A percentile compares a stretch with the other conserved stretches of the same genome.
These are phyloP conservation scores for Escovopsis sp. DNA, from an alignment of 2,329 filamentous ascomycete species.

Conservation along the genomic window DNA sequence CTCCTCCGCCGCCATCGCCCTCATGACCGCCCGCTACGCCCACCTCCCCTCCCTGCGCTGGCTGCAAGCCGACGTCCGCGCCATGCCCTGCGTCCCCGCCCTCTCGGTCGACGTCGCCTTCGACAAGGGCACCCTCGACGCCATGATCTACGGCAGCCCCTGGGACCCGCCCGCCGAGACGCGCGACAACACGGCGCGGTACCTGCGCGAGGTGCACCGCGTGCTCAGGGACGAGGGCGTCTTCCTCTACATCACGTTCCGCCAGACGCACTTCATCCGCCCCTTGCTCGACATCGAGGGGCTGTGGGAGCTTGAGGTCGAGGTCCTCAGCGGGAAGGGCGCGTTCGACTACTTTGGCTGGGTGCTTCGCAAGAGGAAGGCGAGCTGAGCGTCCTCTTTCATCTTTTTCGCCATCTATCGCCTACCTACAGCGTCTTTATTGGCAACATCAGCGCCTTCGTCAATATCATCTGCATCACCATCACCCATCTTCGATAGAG, in stretches of 20 bases:
- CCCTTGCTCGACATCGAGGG: conserved; percentile 27
- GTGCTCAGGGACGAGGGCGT: conserved; percentile 30
- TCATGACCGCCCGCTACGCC: conserved; percentile 31
- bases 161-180: conserved; percentile 37
- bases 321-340: background rate
- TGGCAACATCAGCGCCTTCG: too few relatives aligned
- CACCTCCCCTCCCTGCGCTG: conserved; percentile 29
- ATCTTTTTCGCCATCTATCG: too few relatives aligned
- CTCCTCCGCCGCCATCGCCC: conserved; percentile 33
- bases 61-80: conserved; percentile 33
- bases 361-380: background rate
- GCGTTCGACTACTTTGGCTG: background rate
- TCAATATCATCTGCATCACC: too few relatives aligned
- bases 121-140: conserved; percentile 40
- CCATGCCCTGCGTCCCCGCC: conserved; percentile 26
- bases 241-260: conserved; percentile 38
- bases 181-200: conserved; percentile 28
- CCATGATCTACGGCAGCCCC: conserved; percentile 37
- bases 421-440: too few relatives aligned
- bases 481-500: too few relatives aligned
- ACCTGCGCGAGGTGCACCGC: conserved; percentile 30
- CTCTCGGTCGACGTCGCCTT: conserved; percentile 38
- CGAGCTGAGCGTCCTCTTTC: too few relatives aligned
- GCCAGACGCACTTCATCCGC: conserved; percentile 38
- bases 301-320: conserved; percentile 9